Conservation (phyloP, 2,329 filamentous ascomycete genomes). For the Celoporthe dispersa region DNA sequence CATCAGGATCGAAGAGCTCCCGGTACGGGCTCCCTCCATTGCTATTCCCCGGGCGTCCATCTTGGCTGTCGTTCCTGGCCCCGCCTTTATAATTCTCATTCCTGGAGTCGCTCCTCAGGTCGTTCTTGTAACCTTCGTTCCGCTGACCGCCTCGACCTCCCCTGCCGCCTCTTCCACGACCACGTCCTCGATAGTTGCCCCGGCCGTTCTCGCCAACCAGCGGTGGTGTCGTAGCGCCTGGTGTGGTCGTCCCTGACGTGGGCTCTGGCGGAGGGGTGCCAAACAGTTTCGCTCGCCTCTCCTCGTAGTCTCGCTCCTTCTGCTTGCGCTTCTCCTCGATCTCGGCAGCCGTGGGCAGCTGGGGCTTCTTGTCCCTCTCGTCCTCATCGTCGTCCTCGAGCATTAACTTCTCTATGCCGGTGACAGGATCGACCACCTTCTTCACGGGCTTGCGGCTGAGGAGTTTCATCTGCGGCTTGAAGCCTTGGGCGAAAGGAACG, state of each 20-base stretch:
- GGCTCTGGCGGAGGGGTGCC: constrained; percentile 53
- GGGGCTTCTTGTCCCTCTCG: constrained; percentile 57
- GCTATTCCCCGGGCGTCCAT: constrained; percentile 36
- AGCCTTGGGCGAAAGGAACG: constrained; percentile 67
- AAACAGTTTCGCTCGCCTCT: constrained; percentile 86
- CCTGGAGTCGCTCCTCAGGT: neutral
- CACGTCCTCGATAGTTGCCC: constrained; percentile 48
- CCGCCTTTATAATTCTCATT: neutral
- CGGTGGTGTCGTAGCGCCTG: constrained; percentile 66
- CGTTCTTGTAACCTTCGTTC: constrained; percentile 36
- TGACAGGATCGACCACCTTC: constrained; percentile 59
- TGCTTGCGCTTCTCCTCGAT: constrained; percentile 73
- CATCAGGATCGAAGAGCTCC: constrained; percentile 80
- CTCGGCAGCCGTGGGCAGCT: constrained; percentile 71
- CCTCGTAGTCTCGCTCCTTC: constrained; percentile 88
- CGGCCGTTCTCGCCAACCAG: constrained; percentile 48
- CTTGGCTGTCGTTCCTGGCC: constrained; percentile 32
- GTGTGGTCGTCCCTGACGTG: constrained; percentile 62
- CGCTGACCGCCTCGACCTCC: constrained; percentile 45
- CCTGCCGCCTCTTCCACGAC: constrained; percentile 50
- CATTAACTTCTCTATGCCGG: constrained; percentile 51
- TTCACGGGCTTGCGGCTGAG: constrained; percentile 79
- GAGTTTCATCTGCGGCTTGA: constrained; percentile 83
- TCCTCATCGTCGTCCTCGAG: constrained; percentile 63
- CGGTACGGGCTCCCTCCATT: constrained; percentile 44